Conservation (phyloP, 495 filamentous ascomycete species). For the Podospora conica region DNA sequence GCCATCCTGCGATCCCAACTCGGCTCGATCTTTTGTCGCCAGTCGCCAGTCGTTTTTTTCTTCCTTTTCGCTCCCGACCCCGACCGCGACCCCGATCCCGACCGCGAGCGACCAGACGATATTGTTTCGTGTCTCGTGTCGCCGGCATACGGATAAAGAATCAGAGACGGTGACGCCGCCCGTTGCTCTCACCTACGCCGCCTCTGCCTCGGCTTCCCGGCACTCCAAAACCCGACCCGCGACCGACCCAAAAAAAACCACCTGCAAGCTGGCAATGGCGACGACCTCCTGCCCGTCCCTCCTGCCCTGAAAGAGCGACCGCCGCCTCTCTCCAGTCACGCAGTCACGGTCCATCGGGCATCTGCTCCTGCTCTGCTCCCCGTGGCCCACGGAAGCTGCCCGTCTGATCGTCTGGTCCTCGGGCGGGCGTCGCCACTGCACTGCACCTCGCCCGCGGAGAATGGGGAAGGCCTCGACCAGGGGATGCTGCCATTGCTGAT, state of each 20-base stretch:
- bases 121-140: no score
- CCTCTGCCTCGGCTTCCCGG: background rate
- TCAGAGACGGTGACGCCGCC: no score
- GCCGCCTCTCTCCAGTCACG: background rate
- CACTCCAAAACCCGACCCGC: background rate
- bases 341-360: background rate
- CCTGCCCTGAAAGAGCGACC: background rate
- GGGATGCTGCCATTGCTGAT: slow-evolving; percentile 6
- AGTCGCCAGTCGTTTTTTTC: background rate
- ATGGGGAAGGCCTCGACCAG: slow-evolving; percentile 7
- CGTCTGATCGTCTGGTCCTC: background rate
- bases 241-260: background rate
- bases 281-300: background rate
- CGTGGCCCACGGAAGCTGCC: slow-evolving; percentile 2
- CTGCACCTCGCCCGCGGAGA: background rate
- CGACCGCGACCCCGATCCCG: no score
- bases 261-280: background rate
- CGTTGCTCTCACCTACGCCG: no score
- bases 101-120: no score
- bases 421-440: no score
- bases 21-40: background rate
- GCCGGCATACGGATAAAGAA: no score
- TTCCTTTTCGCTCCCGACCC: background rate
- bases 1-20: no score
- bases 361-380: background rate